Percentiles rank a stretch among this genome's conserved stretches.
Evolutionary conservation across 2,329 filamentous ascomycete genomes (phyloP).

Genomic region (Diaporthe vexans): DNA sequence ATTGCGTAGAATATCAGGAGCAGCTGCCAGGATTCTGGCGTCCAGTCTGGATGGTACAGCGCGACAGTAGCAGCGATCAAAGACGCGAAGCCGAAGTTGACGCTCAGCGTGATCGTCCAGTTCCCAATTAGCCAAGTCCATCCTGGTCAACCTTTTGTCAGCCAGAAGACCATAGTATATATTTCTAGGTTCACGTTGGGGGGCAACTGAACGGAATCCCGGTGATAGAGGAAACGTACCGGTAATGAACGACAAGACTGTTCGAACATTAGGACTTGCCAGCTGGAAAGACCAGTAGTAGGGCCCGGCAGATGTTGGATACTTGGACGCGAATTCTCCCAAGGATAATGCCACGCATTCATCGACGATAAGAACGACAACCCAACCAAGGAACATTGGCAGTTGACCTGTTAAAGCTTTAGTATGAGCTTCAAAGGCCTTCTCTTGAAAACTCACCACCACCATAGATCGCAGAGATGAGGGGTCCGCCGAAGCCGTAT

Average conservation of each 20-base stretch:
- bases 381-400: constrained; percentile 70
- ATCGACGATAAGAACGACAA: constrained; percentile 65
- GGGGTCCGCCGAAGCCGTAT: constrained; percentile 60
- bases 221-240: not conserved
- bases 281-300: constrained; percentile 70
- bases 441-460: constrained; percentile 48
- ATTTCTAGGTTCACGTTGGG: accelerated
- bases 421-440: not conserved
- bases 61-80: constrained; percentile 65
- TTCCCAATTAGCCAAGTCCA: constrained; percentile 68
- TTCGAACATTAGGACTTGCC: constrained; percentile 56
- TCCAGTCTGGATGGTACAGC: constrained; percentile 68
- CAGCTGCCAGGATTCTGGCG: constrained; percentile 68
- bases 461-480: constrained; percentile 55
- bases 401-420: constrained; percentile 57
- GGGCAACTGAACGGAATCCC: accelerated
- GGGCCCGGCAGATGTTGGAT: constrained; percentile 65
- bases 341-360: constrained; percentile 66
- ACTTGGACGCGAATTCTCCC: constrained; percentile 64
- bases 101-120: constrained; percentile 66
- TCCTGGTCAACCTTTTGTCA: constrained; percentile 45
- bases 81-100: constrained; percentile 69
- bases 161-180: accelerated
- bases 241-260: constrained; percentile 64
- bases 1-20: constrained; percentile 74